phyloP scores from a whole-genome alignment of 768 basidiomycete species.

The Boletus patriciae region DNA sequence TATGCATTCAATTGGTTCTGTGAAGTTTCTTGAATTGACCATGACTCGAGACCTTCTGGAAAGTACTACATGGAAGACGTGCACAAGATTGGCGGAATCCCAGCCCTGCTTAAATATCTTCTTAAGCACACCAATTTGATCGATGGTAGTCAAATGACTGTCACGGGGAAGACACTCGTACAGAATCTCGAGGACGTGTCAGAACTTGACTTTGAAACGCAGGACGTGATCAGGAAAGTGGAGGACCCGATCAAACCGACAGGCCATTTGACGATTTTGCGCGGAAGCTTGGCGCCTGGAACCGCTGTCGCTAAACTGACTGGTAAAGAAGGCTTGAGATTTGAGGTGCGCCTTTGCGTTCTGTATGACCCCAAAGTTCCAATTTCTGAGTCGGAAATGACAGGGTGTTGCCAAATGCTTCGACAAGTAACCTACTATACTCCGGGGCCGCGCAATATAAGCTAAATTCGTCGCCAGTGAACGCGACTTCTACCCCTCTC shows the following conservation, averaged over 20 bases:
- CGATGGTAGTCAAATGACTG: constrained; percentile 80
- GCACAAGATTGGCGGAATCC: constrained; percentile 82
- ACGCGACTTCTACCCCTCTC: constrained; percentile 69
- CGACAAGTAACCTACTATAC: constrained; percentile 48
- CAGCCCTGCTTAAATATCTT: constrained; percentile 81
- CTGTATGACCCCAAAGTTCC: background rate
- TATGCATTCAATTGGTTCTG: constrained; percentile 30
- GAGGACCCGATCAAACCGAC: constrained; percentile 82
- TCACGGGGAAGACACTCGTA: constrained; percentile 88
- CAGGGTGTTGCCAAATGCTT: constrained; percentile 78
- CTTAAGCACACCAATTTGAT: constrained; percentile 75
- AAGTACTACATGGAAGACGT: constrained; percentile 91
- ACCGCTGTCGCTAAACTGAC: constrained; percentile 92
- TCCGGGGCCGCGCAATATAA: background rate
- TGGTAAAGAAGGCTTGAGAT: constrained; percentile 84
- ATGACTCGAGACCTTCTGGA: constrained; percentile 63
- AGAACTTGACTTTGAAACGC: constrained; percentile 67
- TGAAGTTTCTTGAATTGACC: constrained; percentile 5
- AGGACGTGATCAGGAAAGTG: constrained; percentile 73
- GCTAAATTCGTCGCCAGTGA: constrained; percentile 41
- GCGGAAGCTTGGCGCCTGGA: constrained; percentile 86
- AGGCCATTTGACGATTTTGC: constrained; percentile 84
- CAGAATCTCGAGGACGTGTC: constrained; percentile 80
- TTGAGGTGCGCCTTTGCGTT: constrained; percentile 54
- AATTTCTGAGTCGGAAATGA: constrained; percentile 1